Evolutionary conservation across 2,329 filamentous ascomycete species (phyloP).

Genomic region (Eutypella sp.): DNA sequence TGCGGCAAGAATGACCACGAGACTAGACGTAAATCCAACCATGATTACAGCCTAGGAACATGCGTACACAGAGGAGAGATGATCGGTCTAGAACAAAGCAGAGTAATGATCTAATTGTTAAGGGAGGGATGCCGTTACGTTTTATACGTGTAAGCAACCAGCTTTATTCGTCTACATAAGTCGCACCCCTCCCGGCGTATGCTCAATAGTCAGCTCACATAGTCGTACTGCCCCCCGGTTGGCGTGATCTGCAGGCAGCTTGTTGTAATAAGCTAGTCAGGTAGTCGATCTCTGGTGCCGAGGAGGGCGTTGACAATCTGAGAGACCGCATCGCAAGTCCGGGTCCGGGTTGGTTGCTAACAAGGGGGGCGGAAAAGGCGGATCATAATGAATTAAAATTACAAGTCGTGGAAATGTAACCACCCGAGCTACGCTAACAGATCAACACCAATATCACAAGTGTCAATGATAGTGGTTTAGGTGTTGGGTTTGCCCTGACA

Average conservation of each 20-base stretch:
- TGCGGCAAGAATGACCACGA: constrained; percentile 22
- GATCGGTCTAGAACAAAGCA: not conserved
- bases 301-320: not conserved
- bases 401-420: not conserved
- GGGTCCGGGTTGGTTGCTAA: not conserved
- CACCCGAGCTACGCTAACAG: not conserved
- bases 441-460: not conserved
- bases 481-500: no score
- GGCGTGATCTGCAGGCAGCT: not conserved
- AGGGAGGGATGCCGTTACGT: no score
- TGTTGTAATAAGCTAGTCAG: not conserved
- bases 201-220: not conserved
- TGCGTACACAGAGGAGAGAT: not conserved
- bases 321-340: not conserved
- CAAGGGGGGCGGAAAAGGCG: not conserved
- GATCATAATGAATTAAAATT: not conserved
- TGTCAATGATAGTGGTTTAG: no score
- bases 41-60: constrained; percentile 12
- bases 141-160: no score
- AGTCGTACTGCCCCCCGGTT: not conserved
- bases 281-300: not conserved
- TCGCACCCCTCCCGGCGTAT: not conserved
- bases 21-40: constrained; percentile 17
- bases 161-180: no score
- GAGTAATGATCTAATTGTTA: no score